Evolutionary conservation across 2,329 filamentous ascomycete species (phyloP).

Genomic region (Dichotomopilus funicola): DNA sequence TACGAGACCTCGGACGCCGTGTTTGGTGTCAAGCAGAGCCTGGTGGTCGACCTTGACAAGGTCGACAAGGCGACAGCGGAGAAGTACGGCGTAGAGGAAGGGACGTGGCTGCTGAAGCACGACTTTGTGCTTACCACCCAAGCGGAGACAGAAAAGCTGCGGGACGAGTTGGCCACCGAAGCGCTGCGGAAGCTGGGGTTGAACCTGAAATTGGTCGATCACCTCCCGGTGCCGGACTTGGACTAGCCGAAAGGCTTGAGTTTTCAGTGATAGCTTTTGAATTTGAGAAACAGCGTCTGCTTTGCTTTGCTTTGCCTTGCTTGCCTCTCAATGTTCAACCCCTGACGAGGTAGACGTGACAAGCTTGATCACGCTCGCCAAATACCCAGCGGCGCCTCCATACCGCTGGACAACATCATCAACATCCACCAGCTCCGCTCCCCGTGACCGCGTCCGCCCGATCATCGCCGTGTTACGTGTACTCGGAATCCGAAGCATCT

Average conservation of each 20-base stretch:
- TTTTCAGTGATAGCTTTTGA: no score
- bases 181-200: constrained; percentile 61
- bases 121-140: constrained; percentile 74
- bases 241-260: constrained; percentile 30
- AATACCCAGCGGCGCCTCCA: constrained; percentile 51
- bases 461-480: constrained; percentile 81
- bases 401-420: constrained; percentile 42
- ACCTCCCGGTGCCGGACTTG: constrained; percentile 66
- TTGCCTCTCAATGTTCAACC: constrained; percentile 4
- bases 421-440: constrained; percentile 33
- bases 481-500: constrained; percentile 85
- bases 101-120: constrained; percentile 57
- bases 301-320: background rate
- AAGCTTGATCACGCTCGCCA: constrained; percentile 55
- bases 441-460: constrained; percentile 46
- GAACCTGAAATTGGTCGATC: constrained; percentile 67
- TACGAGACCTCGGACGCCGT: constrained; percentile 81
- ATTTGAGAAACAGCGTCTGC: background rate
- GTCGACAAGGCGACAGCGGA: constrained; percentile 47
- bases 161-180: constrained; percentile 56
- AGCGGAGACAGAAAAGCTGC: constrained; percentile 59
- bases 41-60: constrained; percentile 58
- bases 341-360: constrained; percentile 30
- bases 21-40: constrained; percentile 77
- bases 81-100: constrained; percentile 58